Conservation (phyloP, 106 monocot genomes). For the Acanthochlamys bracteata region DNA sequence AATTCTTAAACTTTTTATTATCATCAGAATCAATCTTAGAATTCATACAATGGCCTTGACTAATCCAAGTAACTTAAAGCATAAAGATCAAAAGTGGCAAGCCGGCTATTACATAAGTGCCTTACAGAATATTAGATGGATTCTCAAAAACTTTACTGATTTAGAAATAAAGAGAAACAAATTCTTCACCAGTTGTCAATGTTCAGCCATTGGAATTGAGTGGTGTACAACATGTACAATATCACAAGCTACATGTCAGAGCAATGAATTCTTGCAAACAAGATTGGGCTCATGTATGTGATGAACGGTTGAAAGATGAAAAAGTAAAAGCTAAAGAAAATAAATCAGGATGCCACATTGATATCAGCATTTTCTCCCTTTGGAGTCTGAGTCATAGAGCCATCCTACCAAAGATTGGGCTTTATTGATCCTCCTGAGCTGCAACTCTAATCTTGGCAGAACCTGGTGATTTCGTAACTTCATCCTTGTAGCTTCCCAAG, state of each 20-base stretch:
- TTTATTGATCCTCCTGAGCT: neutral
- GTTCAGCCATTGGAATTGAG: neutral
- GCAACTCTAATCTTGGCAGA: neutral
- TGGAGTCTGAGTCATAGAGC: neutral
- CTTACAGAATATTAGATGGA: neutral
- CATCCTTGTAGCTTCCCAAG: conserved; percentile 3
- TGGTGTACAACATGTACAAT: neutral
- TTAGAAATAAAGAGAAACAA: neutral
- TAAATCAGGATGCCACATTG: neutral
- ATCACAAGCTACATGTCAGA: neutral
- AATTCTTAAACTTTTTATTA: no score
- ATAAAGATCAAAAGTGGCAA: neutral
- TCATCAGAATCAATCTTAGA: no score
- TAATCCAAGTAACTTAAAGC: neutral
- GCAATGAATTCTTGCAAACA: neutral
- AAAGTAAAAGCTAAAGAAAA: neutral
- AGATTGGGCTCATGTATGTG: neutral
- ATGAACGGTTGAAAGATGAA: neutral
- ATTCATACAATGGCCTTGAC: neutral
- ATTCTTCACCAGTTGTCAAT: neutral
- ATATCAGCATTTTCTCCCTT: conserved; percentile 2
- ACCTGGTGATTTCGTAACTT: neutral
- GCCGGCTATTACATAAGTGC: neutral
- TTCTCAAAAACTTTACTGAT: neutral
- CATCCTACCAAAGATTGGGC: neutral